phyloP scores from a whole-genome alignment of 768 basidiomycete genomes.

The Russula sp. region DNA sequence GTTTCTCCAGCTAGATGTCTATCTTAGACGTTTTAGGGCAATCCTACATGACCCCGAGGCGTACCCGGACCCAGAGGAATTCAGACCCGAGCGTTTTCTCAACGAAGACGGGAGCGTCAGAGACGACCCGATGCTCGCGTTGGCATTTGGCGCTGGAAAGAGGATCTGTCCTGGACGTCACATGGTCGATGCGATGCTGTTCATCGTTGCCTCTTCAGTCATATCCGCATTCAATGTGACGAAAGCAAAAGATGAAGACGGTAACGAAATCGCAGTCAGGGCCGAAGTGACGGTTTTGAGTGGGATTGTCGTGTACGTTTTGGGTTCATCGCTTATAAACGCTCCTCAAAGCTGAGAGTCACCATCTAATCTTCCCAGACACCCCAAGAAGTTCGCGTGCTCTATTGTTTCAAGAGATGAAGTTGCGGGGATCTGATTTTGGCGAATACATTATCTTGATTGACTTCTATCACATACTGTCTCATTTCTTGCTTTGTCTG shows the following conservation, averaged over 20 bases:
- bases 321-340: background rate
- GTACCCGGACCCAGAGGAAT: conserved; percentile 26
- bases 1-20: too few relatives aligned
- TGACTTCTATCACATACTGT: background rate
- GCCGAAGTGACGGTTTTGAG: too few relatives aligned
- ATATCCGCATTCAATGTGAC: conserved; percentile 20
- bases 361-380: background rate
- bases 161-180: conserved; percentile 32
- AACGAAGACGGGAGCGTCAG: conserved; percentile 17
- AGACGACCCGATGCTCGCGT: conserved; percentile 13
- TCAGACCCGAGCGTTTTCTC: conserved; percentile 29
- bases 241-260: conserved; percentile 25
- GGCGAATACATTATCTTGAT: background rate
- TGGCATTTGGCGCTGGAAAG: conserved; percentile 22
- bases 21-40: conserved; percentile 10
- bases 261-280: conserved; percentile 14
- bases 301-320: conserved; percentile 2
- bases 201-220: conserved; percentile 21
- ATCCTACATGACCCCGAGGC: conserved; percentile 20
- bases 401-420: conserved; percentile 19
- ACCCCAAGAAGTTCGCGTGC: conserved; percentile 19
- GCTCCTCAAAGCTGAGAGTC: background rate
- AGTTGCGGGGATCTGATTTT: conserved; percentile 13
- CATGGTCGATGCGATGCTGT: conserved; percentile 29
- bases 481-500: background rate